Evolutionary conservation across 805 yeast genomes (phyloP).

Genomic region (Allodekkera sacchari): DNA sequence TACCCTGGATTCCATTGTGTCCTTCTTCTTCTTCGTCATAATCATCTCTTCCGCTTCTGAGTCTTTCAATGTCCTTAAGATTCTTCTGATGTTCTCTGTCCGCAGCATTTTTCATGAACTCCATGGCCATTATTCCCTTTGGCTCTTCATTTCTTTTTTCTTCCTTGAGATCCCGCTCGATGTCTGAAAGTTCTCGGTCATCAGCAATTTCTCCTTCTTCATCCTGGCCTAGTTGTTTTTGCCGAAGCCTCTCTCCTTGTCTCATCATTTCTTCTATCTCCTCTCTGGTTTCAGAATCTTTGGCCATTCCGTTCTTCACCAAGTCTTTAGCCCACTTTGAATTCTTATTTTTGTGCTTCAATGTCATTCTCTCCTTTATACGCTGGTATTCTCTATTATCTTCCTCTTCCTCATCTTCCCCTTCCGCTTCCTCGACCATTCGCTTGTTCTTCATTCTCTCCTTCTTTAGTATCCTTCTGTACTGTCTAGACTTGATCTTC

Average conservation of each 20-base stretch:
- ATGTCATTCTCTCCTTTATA: slow-evolving; percentile 87
- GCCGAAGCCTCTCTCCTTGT: slow-evolving; percentile 70
- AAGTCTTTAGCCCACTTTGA: slow-evolving; percentile 86
- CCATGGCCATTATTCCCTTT: slow-evolving; percentile 90
- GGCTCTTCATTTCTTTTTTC: slow-evolving; percentile 28
- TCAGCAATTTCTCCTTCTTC: slow-evolving; percentile 41
- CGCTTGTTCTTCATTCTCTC: slow-evolving; percentile 66
- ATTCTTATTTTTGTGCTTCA: slow-evolving; percentile 83
- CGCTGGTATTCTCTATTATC: slow-evolving; percentile 67
- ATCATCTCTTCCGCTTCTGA: slow-evolving; percentile 40
- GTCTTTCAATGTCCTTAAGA: slow-evolving; percentile 38
- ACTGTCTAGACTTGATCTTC: slow-evolving; percentile 89
- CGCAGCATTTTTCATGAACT: slow-evolving; percentile 89
- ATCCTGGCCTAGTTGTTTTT: slow-evolving; percentile 54
- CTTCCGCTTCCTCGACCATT: slow-evolving; percentile 52
- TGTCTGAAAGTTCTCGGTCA: slow-evolving; percentile 39
- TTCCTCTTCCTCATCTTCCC: slow-evolving; percentile 35
- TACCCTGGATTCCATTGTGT: slow-evolving; percentile 26
- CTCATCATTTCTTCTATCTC: slow-evolving; percentile 93
- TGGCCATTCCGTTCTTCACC: slow-evolving; percentile 84
- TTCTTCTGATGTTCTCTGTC: slow-evolving; percentile 56
- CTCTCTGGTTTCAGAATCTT: slow-evolving; percentile 73
- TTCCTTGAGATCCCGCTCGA: slow-evolving; percentile 41
- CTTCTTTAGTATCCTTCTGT: slow-evolving; percentile 77
- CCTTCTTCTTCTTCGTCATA: slow-evolving; percentile 34